Evolutionary conservation across 2,329 filamentous ascomycete species (phyloP), one percentile per base, ranked within the genome.

Genomic region (Phialemoniopsis sp.): DNA sequence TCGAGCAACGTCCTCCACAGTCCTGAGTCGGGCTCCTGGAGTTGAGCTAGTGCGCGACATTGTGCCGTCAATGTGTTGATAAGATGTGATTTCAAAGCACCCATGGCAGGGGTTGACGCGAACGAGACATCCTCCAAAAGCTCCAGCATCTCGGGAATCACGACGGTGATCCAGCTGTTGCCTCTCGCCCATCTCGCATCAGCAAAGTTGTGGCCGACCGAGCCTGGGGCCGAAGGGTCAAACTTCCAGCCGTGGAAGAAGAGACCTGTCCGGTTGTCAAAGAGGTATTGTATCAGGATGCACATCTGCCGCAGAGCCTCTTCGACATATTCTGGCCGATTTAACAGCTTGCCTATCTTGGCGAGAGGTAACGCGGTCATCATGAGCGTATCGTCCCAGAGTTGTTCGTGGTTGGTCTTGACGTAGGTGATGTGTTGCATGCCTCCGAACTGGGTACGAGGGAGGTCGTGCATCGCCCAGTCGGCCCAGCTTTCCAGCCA

Each of bases 311-410:
- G 70, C 64, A 88, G 88, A 10, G 85, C 86, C 62, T 91, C 87
- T 32, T 80, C 82, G 18, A 90, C 68, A 55, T 91, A 91, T 48
- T 85, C 75, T 0, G 83, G 82, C 2, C 85, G 68, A 44, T 76
- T 69, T 3, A 91, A 72, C 4, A 89, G 67, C 40, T 81, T 72
- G 1, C 87, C 87, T 44, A 89, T 89, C 66, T 90, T 90, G 15
- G 85, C 85, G 14, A 90, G 69, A 2, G 87, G 87, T 61, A 91
- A 66, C 6, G 89, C 86, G 1, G 85, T 89, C 87, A 91, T 91
- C 86, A 91, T 90, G 34, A 91, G 70, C 6, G 87, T 91, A 57
- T 91, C 87, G 49, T 89, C 87, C 87, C 87, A 91, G 16, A 90
- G 70, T 64, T 90, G 83, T 57, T 88, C 74, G 46, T 81, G 71